These are phyloP conservation scores for Oryza brachyantha DNA, from an alignment of 176 grass and related monocot genomes.

Conservation along the genomic window DNA sequence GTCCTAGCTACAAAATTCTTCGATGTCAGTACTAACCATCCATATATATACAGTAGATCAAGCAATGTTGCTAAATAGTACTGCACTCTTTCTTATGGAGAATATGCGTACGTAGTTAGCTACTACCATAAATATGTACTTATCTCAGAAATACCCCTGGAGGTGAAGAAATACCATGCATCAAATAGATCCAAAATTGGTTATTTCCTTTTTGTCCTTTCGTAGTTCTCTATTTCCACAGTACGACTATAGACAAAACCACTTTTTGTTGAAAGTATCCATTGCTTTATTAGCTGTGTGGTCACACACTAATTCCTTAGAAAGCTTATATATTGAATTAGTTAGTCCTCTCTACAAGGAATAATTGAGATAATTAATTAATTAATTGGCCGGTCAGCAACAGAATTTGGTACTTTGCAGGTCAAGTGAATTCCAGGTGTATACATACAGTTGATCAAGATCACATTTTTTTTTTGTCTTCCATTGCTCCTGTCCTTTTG, in stretches of 20 bases:
- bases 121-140: background rate
- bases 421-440: background rate
- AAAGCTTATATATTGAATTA: background rate
- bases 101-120: background rate
- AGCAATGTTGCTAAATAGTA: background rate
- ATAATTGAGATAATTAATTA: background rate
- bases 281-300: background rate
- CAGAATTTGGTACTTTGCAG: background rate
- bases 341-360: background rate
- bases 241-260: background rate
- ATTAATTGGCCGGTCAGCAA: background rate
- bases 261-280: background rate
- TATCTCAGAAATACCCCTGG: background rate
- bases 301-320: background rate
- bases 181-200: background rate
- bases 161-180: background rate
- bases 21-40: background rate
- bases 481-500: background rate
- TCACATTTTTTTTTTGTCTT: slow-evolving; percentile 7
- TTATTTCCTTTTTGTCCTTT: background rate
- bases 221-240: background rate
- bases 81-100: background rate
- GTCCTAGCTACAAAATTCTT: background rate
- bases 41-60: background rate
- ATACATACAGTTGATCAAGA: background rate